phyloP scores from a whole-genome alignment of 1,284 basidiomycete genomes.

The Ganoderma boninense region DNA sequence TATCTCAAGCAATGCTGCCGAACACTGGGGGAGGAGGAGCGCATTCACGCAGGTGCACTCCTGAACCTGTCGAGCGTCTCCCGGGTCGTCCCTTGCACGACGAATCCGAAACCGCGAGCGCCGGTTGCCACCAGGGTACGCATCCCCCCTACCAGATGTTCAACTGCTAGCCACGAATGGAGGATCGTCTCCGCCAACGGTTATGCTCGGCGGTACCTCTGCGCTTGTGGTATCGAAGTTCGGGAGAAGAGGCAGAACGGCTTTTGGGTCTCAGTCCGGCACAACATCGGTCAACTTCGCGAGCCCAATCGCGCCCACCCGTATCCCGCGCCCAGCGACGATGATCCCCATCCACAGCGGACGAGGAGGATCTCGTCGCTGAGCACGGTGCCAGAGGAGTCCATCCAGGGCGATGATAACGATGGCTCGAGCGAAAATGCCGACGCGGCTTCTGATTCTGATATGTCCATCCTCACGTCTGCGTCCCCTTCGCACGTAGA shows the following conservation, averaged over 20 bases:
- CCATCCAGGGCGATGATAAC: background rate
- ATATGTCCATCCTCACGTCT: constrained; percentile 9
- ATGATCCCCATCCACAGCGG: background rate
- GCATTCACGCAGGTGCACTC: too few species aligned
- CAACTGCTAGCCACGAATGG: constrained; percentile 22
- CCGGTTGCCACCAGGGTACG: constrained; percentile 18
- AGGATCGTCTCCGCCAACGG: constrained; percentile 12
- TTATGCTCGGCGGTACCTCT: constrained; percentile 21
- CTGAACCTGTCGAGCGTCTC: too few species aligned
- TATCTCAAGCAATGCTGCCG: too few species aligned
- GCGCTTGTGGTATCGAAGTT: constrained; percentile 20
- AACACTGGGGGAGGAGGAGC: too few species aligned
- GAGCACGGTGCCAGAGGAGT: constrained; percentile 2
- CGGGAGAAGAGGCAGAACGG: constrained; percentile 30
- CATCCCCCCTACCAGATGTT: background rate
- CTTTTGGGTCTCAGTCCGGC: constrained; percentile 21
- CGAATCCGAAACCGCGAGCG: constrained; percentile 22
- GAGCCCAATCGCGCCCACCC: background rate
- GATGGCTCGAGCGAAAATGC: constrained; percentile 4
- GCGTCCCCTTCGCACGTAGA: background rate
- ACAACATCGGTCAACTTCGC: background rate
- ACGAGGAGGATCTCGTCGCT: background rate
- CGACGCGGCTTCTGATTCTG: background rate
- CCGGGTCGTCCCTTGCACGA: too few species aligned
- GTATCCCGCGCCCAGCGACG: background rate